phyloP scores from a whole-genome alignment of 225 moss, liverwort and hornwort species.

The Bryum argenteum region DNA sequence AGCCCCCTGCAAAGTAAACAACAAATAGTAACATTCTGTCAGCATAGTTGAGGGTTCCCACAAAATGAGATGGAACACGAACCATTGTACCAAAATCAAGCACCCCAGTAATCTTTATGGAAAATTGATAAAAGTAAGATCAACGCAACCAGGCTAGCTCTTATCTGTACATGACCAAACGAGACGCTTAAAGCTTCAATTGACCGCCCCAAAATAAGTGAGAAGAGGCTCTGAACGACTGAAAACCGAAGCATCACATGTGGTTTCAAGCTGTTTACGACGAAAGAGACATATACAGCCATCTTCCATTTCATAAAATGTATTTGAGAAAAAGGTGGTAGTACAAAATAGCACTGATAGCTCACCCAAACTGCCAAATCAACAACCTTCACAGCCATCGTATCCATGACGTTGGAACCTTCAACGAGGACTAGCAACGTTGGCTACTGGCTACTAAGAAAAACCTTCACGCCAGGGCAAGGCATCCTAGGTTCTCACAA shows the following conservation, averaged over 20 bases:
- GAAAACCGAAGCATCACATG: constrained; percentile 2
- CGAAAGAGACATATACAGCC: constrained; percentile 7
- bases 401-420: constrained; percentile 42
- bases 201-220: background rate
- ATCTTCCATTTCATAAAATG: constrained; percentile 9
- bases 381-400: constrained; percentile 33
- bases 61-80: constrained; percentile 7
- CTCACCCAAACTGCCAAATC: constrained; percentile 38
- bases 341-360: constrained; percentile 5
- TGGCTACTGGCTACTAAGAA: constrained; percentile 24
- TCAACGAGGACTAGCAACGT: constrained; percentile 28
- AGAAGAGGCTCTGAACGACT: background rate
- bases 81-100: background rate
- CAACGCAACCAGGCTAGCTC: constrained; percentile 4
- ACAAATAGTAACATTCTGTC: background rate
- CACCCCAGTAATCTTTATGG: background rate
- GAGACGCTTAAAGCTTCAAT: background rate
- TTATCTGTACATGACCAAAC: constrained; percentile 16
- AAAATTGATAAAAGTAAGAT: background rate
- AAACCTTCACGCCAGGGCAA: constrained; percentile 35
- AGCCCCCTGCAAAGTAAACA: constrained; percentile 35
- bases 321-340: constrained; percentile 4
- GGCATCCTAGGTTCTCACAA: constrained; percentile 26
- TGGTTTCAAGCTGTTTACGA: constrained; percentile 10
- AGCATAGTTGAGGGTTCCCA: background rate